Base-by-base conservation (phyloP, 805 yeast species). In the Candida montana region DNA sequence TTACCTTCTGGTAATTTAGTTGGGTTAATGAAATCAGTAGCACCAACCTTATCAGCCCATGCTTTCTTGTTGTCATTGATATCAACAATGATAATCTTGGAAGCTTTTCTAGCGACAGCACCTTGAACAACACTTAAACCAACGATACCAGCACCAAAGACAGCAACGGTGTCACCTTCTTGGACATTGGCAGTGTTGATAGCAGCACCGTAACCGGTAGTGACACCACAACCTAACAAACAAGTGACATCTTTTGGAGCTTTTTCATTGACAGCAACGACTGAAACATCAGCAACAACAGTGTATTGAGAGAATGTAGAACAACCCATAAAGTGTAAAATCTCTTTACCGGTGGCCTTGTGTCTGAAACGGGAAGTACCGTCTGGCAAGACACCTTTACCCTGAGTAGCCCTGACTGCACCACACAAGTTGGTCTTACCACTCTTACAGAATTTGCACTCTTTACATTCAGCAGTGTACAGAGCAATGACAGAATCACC, bases 161-260 rank as follows among this genome's bases (percentile, higher is more conserved):
- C 86, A 35, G 96, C 99, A 48, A 93, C 89, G 46, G 83, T 86
- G 61, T 91, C 97, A 54, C 96, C 97, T 61, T 78, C 74, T 60
- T 83, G 81, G 45, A 95, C 91, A 55, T 86, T 74, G 46, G 97
- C 98, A 39, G 96, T 87, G 70, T 86, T 86, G 54, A 85, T 77
- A 41, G 97, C 99, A 39, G 98, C 96, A 65, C 99, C 99, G 62
- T 86, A 86, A 50, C 99, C 99, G 40, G 99, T 93, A 41, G 99
- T 93, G 58, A 93, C 86, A 72, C 99, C 99, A 66, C 99, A 93
- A 39, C 99, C 99, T 56, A 95, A 77, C 64, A 95, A 69, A 71
- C 98, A 89, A 31, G 90, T 84, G 60, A 83, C 79, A 59, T 87
- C 95, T 62, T 81, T 73, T 47, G 87, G 84, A 45, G 96, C 97